Evolutionary conservation across 768 basidiomycete genomes (phyloP), one percentile per base, ranked within the genome.

Genomic region (Amanita pseudoporphyria): DNA sequence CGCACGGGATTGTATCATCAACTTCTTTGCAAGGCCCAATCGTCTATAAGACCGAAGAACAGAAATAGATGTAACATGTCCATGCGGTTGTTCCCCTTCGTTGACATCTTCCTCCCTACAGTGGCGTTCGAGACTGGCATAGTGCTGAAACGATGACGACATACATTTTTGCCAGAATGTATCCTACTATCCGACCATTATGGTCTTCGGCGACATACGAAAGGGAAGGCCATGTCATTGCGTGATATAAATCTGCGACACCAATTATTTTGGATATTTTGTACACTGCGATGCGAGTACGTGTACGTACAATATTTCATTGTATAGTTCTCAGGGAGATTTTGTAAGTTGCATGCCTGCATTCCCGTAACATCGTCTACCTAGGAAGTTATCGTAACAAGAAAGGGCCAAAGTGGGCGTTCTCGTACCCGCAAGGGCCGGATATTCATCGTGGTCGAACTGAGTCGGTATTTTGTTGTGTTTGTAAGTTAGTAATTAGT

Each of bases 21-120:
- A 73, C 61, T 91, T 91, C 68, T 96, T 96, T 41, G 95, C 95
- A 4, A 98, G 65, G 16, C 95, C 95, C 28, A 97, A 70, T 41
- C 95, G 77, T 53, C 95, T 77, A 65, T 97, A 94, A 10, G 90
- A 82, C 51, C 95, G 76, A 43, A 98, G 68, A 6, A 97, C 93
- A 2, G 92, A 94, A 63, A 98, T 95, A 14, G 93, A 96, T 0
- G 93, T 98, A 57, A 98, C 93, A 63, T 98, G 95, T 1, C 95
- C 95, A 59, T 92, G 88, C 1, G 83, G 78, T 38, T 78, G 78
- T 36, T 79, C 77, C 30, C 82, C 82, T 56, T 84, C 67, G 10
- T 69, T 63, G 10, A 71, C 69, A 39, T 82, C 74, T 59, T 77
- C 83, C 55, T 89, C 86, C 81, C 84, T 87, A 57, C 19, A 26